These are phyloP conservation scores for Lipomyces sp. DNA, from an alignment of 805 yeast genomes.

Conservation along the genomic window DNA sequence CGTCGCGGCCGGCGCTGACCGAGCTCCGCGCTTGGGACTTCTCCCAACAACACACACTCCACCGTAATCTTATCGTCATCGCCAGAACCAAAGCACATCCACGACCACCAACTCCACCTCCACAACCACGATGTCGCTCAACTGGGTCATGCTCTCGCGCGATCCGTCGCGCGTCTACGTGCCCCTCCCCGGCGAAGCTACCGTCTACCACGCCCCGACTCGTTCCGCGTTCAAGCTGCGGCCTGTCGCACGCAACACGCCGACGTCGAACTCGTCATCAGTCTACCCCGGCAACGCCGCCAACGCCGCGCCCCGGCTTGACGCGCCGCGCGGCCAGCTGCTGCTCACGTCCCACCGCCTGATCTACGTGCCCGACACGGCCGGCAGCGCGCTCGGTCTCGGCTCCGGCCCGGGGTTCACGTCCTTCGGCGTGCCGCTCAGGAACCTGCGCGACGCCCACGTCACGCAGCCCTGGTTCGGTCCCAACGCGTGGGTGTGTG, in stretches of 20 bases:
- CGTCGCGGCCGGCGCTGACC: constrained; percentile 1
- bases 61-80: neutral
- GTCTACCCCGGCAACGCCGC: constrained; percentile 14
- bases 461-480: constrained; percentile 34
- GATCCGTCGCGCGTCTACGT: constrained; percentile 22
- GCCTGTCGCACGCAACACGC: constrained; percentile 6
- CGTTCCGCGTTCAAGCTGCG: constrained; percentile 20
- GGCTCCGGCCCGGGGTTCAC: constrained; percentile 7
- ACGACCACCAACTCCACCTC: too few relatives aligned
- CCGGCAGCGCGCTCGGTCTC: neutral
- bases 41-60: neutral
- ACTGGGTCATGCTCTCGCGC: constrained; percentile 32
- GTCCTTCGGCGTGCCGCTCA: constrained; percentile 30
- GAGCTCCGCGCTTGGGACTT: neutral
- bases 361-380: constrained; percentile 26
- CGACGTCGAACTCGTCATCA: constrained; percentile 1
- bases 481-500: constrained; percentile 30
- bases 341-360: constrained; percentile 31
- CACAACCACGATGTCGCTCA: constrained; percentile 29
- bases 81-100: too few relatives aligned
- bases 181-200: constrained; percentile 25
- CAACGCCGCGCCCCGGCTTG: constrained; percentile 7
- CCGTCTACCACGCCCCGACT: constrained; percentile 18
- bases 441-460: constrained; percentile 27
- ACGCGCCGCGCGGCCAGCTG: constrained; percentile 25